Base-by-base conservation (phyloP, 2,329 filamentous ascomycete genomes). In the Calonectria pseudoturangicola region DNA sequence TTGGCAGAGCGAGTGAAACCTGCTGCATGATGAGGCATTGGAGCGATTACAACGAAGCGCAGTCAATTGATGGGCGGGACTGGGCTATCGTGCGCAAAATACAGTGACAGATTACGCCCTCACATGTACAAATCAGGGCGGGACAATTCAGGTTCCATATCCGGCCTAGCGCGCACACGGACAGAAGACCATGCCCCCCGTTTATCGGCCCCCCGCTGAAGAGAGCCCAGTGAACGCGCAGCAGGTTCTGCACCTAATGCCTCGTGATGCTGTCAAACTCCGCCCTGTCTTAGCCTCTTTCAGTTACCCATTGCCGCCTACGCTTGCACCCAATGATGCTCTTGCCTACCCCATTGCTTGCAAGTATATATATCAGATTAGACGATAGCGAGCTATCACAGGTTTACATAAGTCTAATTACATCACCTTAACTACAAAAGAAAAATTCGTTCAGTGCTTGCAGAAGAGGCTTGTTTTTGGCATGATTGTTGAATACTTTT, bases 1-100 rank as follows among this genome's bases (percentile, higher is more conserved):
- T 75, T 77, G 5, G 75, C 56, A 18, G 75, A 75, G 13, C 75
- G 75, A 13, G 73, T 70, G n/a, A 75, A 70, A 15, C 50, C 56
- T 28, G 70, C 60, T 6, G 66, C 43, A 56, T 54, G 50, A 56
- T 43, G 50, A 45, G 65, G 65, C 65, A 67, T 67, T 45, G 50
- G 50, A 58, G 18, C 27, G 39, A 58, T 67, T 36, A 39, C 43
- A n/a, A n/a, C 25, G 27, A 58, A 36, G 30, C 50, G n/a, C 27
- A 39, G 39, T 33, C 16, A 41, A 33, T 45, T 41, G 64, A 43
- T 28, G 48, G 30, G 15, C 27, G 25, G 30, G 48, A 45, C 25
- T 18, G 63, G 63, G 15, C 41, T 30, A 41, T 45, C 39, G 7
- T 63, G 39, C 33, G 58, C 54, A 58, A 58, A 58, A 58, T 16